Conservation (phyloP, 2,329 filamentous ascomycete species). For the Aurifilum marmelostoma region DNA sequence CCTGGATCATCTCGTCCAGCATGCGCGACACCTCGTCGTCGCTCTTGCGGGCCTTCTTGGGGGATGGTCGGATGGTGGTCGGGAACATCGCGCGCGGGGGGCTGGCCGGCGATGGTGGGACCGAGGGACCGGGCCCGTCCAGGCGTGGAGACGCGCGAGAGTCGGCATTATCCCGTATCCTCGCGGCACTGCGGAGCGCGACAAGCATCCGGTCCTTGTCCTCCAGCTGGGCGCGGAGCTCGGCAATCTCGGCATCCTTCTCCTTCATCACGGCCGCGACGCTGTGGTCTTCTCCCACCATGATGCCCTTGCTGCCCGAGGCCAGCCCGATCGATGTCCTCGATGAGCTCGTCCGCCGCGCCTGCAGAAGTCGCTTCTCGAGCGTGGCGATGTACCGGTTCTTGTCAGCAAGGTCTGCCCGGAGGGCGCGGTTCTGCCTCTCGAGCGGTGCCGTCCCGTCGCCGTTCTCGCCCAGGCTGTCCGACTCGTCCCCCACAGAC, state of each 20-base stretch:
- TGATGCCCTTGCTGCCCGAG: constrained; percentile 62
- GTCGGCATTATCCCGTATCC: constrained; percentile 77
- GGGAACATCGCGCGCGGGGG: constrained; percentile 31
- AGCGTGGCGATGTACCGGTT: constrained; percentile 94
- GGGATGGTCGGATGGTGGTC: constrained; percentile 34
- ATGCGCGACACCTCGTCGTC: constrained; percentile 93
- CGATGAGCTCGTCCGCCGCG: constrained; percentile 85
- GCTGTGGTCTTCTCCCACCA: constrained; percentile 79
- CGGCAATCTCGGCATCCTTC: constrained; percentile 90
- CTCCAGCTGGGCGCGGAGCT: constrained; percentile 84
- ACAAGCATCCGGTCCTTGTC: constrained; percentile 94
- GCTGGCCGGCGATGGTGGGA: constrained; percentile 36
- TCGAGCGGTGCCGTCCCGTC: constrained; percentile 82
- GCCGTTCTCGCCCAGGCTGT: constrained; percentile 78
- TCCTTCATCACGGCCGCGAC: constrained; percentile 75
- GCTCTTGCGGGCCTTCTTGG: constrained; percentile 58
- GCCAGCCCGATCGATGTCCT: constrained; percentile 77
- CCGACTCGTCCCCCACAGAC: constrained; percentile 62
- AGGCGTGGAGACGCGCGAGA: constrained; percentile 41
- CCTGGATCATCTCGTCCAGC: constrained; percentile 95
- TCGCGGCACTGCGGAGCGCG: constrained; percentile 81
- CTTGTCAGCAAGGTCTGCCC: constrained; percentile 94
- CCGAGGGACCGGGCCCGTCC: constrained; percentile 29
- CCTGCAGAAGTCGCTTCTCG: constrained; percentile 89
- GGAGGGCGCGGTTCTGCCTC: constrained; percentile 88